Conservation (phyloP, 345 rosid species). For the Gossypium australe region DNA sequence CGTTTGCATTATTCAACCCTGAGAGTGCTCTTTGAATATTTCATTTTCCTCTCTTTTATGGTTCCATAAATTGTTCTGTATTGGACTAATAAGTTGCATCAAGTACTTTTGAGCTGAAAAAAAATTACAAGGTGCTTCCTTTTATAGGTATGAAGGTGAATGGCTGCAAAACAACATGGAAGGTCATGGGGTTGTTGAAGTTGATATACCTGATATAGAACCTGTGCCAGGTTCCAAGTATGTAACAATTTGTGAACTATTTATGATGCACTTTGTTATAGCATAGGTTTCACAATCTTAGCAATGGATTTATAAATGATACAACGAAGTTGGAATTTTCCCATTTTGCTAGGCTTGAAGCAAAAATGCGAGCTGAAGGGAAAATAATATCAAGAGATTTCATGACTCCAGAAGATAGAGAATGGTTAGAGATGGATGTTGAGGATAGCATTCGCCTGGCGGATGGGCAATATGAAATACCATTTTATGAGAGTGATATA, state of each 20-base stretch:
- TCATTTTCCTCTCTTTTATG: neutral
- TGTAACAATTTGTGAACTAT: slow-evolving; percentile 20
- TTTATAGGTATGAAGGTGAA: slow-evolving; percentile 86
- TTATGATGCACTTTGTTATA: neutral
- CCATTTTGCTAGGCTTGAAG: slow-evolving; percentile 67
- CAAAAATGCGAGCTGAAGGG: slow-evolving; percentile 87
- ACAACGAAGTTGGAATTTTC: slow-evolving; percentile 9
- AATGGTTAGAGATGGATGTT: slow-evolving; percentile 94
- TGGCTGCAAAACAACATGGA: slow-evolving; percentile 86
- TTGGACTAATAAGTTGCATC: neutral
- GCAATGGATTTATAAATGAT: neutral
- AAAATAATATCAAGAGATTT: slow-evolving; percentile 66
- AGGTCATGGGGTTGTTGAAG: slow-evolving; percentile 88
- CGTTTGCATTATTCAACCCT: neutral
- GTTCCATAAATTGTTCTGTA: neutral
- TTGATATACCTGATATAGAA: slow-evolving; percentile 86
- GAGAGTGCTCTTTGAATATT: neutral
- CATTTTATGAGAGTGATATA: slow-evolving; percentile 67
- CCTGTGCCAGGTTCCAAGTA: slow-evolving; percentile 93
- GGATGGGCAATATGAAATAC: slow-evolving; percentile 47
- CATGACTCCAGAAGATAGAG: slow-evolving; percentile 79
- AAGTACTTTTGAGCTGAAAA: neutral
- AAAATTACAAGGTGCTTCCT: neutral
- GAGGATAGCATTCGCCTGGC: slow-evolving; percentile 64
- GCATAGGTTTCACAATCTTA: neutral